phyloP scores from a whole-genome alignment of 495 filamentous ascomycete species.

The Corynascus novoguineensis region DNA sequence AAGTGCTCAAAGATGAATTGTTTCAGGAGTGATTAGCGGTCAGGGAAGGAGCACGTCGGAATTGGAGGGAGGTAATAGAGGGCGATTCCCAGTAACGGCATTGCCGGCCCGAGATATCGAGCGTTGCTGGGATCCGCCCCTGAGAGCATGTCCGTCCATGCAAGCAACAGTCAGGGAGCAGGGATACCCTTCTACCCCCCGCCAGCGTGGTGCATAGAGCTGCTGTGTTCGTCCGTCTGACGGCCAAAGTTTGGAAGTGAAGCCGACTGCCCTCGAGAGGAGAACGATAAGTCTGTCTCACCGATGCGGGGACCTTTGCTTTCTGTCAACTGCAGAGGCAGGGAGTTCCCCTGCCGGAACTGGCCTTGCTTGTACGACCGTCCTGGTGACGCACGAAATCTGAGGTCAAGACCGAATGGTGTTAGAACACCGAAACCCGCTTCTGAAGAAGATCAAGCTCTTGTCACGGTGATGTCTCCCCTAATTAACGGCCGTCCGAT shows the following conservation, averaged over 20 bases:
- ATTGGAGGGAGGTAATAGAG: background rate
- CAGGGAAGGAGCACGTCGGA: background rate
- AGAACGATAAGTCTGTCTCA: background rate
- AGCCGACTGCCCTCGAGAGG: background rate
- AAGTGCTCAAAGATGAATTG: background rate
- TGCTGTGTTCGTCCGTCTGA: conserved; percentile 4
- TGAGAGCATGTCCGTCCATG: background rate
- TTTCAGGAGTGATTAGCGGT: conserved; percentile 4
- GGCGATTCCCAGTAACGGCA: background rate
- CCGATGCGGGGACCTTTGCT: conserved; percentile 9
- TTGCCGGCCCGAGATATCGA: conserved; percentile 2
- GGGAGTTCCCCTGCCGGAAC: background rate
- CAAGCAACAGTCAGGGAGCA: background rate
- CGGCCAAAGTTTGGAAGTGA: background rate
- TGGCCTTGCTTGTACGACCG: background rate
- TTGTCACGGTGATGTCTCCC: background rate
- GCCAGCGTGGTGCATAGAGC: background rate
- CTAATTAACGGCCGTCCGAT: background rate
- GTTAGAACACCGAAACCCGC: background rate
- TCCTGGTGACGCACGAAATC: background rate
- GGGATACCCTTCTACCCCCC: background rate
- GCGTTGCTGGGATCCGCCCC: background rate
- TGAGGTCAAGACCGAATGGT: background rate
- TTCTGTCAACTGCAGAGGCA: background rate
- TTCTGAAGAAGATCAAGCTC: background rate